A percentile compares a stretch with the other conserved stretches of the same genome.
Evolutionary conservation across 495 filamentous ascomycete species (phyloP).

Genomic region (Bacidia rubella): DNA sequence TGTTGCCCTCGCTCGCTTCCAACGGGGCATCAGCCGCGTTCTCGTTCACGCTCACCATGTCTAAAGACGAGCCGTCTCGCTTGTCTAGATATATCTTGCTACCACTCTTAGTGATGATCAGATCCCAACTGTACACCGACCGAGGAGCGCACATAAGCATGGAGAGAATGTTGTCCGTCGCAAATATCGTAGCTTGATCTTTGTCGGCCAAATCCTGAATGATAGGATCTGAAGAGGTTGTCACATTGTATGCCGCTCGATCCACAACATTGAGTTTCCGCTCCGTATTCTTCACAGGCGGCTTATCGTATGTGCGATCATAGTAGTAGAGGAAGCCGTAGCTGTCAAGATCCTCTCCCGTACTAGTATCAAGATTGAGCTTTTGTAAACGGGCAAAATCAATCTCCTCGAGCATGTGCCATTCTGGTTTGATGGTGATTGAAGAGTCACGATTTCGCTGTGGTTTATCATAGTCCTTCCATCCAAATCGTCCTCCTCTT

Average conservation of each 20-base stretch:
- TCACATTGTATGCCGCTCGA: conserved; percentile 93
- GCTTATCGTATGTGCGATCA: conserved; percentile 86
- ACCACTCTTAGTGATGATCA: conserved; percentile 77
- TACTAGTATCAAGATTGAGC: conserved; percentile 84
- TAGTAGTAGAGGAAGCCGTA: conserved; percentile 98
- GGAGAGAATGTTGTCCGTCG: conserved; percentile 88
- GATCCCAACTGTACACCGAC: conserved; percentile 94
- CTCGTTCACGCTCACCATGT: conserved; percentile 97
- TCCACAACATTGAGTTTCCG: conserved; percentile 77
- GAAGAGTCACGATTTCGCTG: conserved; percentile 90
- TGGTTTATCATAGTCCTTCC: conserved; percentile 98
- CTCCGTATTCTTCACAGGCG: conserved; percentile 74
- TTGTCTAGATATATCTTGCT: conserved; percentile 98
- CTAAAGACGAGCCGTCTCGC: conserved; percentile 81
- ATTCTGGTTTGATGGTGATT: conserved; percentile 86
- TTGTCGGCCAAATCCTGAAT: conserved; percentile 95
- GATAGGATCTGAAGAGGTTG: conserved; percentile 85
- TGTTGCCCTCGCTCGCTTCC: conserved; percentile 81
- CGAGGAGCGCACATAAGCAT: conserved; percentile 98
- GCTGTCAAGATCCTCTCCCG: conserved; percentile 85
- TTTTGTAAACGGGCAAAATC: conserved; percentile 91
- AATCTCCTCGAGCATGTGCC: conserved; percentile 94
- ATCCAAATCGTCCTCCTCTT: conserved; percentile 78
- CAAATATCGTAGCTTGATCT: conserved; percentile 93
- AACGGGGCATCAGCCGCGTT: conserved; percentile 94